Base-by-base conservation (phyloP, 2,329 filamentous ascomycete species). In the Dactylonectria macrodidyma region DNA sequence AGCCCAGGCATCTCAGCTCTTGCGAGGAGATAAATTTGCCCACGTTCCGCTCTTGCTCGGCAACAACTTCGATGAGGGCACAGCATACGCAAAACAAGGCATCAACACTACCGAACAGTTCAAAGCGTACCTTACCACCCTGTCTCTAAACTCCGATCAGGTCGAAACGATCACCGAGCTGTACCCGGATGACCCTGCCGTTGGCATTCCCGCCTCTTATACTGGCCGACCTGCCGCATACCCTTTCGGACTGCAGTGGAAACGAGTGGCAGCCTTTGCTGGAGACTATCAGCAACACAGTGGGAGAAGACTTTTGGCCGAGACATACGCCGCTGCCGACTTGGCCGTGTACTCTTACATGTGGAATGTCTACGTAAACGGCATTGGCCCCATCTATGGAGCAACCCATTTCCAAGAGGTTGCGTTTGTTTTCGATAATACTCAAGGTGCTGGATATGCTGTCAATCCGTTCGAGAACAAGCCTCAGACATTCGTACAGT, bases 1-100 rank as follows among this genome's bases (percentile, higher is more conserved):
- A 19, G 74, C 69, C 11, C 74, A 82, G 55, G 82, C 80, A 41
- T 87, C 86, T 10, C 77, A 84, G 8, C 88, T 91, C 71, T 80
- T 93, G 6, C 79, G 81, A 1, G 77, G 84, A 5, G 90, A 90
- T 54, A 84, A 85, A 19, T 92, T 92, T 70, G 87, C 92, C 63
- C 84, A 88, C 59, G 88, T 93, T 0, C 89, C 90, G 1, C 85
- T 92, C 47, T 83, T 93, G 7, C 48, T 65, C 38, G 91, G 92
- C 7, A 86, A 86, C 41, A 93, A 92, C 77, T 86, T 86, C 1
- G 91, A 93, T 71, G 91, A 93, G 76, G 91, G 81, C 46, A 86
- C 86, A 1, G 81, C 82, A 1, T 91, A 91, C 73, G 86, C 83
- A 0, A 83, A 84, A 11, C 76, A 68, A 6, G 86, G 85, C 16